A percentile compares a stretch with the other conserved stretches of the same genome.
phyloP scores from a whole-genome alignment of 2,329 filamentous ascomycete species.

The Periconia sp. region DNA sequence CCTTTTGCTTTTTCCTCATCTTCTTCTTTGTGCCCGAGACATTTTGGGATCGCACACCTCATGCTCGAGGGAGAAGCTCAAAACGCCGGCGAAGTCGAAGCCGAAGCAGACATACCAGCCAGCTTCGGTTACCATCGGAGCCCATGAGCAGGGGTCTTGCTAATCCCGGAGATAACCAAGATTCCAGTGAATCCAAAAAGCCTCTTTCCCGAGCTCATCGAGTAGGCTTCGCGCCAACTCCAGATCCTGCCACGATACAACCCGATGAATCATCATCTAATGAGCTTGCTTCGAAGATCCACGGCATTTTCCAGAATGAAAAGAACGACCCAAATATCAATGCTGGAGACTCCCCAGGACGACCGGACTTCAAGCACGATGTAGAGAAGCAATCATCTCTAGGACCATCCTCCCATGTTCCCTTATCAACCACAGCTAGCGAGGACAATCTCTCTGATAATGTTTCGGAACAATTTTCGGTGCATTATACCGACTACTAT shows the following conservation, averaged over 20 bases:
- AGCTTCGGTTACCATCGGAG: constrained; percentile 21
- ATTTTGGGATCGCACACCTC: constrained; percentile 87
- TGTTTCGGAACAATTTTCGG: constrained; percentile 28
- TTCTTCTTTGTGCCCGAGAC: constrained; percentile 94
- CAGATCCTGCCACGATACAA: constrained; percentile 7
- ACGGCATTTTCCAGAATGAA: constrained; percentile 1
- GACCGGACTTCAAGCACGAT: constrained; percentile 4
- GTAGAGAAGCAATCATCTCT: constrained; percentile 23
- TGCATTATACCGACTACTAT: constrained; percentile 69
- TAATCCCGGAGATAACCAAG: background rate
- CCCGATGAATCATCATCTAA: background rate
- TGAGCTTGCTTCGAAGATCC: background rate
- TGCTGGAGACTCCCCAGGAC: background rate
- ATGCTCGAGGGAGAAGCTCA: constrained; percentile 44
- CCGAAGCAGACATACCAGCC: constrained; percentile 29
- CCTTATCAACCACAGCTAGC: background rate
- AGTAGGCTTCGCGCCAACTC: constrained; percentile 58
- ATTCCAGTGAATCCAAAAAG: constrained; percentile 1
- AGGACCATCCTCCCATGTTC: constrained; percentile 3
- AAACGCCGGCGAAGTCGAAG: constrained; percentile 33
- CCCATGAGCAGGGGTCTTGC: constrained; percentile 1
- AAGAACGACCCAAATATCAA: background rate
- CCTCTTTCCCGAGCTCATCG: constrained; percentile 45
- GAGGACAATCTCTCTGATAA: constrained; percentile 16
- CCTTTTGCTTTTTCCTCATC: constrained; percentile 67